Conservation (phyloP, 805 yeast species). For the Maudiozyma turicensis region DNA sequence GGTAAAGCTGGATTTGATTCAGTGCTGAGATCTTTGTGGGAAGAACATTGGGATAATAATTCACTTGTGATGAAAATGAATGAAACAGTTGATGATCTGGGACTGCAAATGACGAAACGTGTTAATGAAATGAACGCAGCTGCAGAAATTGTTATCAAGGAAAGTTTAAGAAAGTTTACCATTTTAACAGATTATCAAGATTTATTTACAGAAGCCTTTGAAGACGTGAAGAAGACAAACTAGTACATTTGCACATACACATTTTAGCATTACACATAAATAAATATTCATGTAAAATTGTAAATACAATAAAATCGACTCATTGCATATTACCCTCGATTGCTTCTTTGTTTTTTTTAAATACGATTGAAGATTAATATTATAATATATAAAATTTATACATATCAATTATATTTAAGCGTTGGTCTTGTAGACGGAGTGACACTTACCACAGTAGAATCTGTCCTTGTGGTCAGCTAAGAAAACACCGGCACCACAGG, state of each 20-base stretch:
- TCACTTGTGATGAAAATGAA: conserved; percentile 21
- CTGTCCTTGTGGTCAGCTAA: conserved; percentile 98
- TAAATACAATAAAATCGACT: neutral
- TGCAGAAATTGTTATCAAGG: conserved; percentile 20
- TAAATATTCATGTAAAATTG: neutral
- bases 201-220: conserved; percentile 8
- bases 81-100: conserved; percentile 21
- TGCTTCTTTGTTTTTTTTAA: no score
- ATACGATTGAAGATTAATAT: neutral
- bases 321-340: neutral
- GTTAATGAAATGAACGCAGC: conserved; percentile 21
- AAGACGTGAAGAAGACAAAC: conserved; percentile 1
- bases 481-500: conserved; percentile 99
- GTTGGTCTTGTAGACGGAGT: conserved; percentile 69
- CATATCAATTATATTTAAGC: conserved; percentile 11
- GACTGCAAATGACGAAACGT: conserved; percentile 6
- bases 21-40: conserved; percentile 47
- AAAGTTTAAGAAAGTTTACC: conserved; percentile 16
- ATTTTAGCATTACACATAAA: neutral
- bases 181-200: conserved; percentile 11
- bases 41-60: conserved; percentile 27
- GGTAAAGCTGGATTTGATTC: conserved; percentile 82
- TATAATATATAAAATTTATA: neutral
- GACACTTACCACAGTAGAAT: conserved; percentile 99
- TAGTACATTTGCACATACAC: neutral